These are phyloP conservation scores for Globisporangium recalcitrans DNA, from an alignment of 352 stramenopile genomes.

Conservation along the genomic window DNA sequence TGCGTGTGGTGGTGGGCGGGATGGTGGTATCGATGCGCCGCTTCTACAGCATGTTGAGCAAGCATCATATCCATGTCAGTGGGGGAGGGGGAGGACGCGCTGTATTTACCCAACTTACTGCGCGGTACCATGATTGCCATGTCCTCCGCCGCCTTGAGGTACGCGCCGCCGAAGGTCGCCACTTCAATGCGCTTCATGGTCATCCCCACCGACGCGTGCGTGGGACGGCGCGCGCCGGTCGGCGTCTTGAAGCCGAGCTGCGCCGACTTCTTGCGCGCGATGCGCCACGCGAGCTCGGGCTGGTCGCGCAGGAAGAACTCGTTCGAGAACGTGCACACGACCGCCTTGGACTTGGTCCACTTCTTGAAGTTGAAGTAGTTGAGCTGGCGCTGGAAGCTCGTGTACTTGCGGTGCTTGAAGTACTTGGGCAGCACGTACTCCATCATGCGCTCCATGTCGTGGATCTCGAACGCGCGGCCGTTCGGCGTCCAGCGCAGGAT, in stretches of 20 bases:
- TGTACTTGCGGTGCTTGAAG: slow-evolving; percentile 85
- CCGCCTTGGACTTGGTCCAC: slow-evolving; percentile 71
- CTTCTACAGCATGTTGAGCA: slow-evolving; percentile 22
- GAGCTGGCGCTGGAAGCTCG: slow-evolving; percentile 86
- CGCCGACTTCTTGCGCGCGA: slow-evolving; percentile 63
- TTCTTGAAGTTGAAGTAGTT: slow-evolving; percentile 81
- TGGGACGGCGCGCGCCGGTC: not conserved
- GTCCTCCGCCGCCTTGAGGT: slow-evolving; percentile 9
- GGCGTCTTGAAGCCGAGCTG: slow-evolving; percentile 12
- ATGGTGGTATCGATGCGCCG: slow-evolving; percentile 14
- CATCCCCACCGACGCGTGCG: slow-evolving; percentile 1
- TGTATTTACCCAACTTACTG: slow-evolving; percentile 19
- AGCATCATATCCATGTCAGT: slow-evolving; percentile 44
- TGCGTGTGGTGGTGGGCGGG: slow-evolving; percentile 2
- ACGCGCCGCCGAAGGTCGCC: slow-evolving; percentile 12
- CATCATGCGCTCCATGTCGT: slow-evolving; percentile 64
- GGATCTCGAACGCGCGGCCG: slow-evolving; percentile 80
- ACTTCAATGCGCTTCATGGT: slow-evolving; percentile 10
- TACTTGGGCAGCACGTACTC: slow-evolving; percentile 69
- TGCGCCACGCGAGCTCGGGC: slow-evolving; percentile 48
- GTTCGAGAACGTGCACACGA: slow-evolving; percentile 75
- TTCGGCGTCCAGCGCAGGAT: slow-evolving; percentile 22
- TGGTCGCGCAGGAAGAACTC: slow-evolving; percentile 59
- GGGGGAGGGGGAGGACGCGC: slow-evolving; percentile 26
- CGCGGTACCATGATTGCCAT: slow-evolving; percentile 26